Base-by-base conservation (phyloP, 2,329 filamentous ascomycete genomes). In the Ophidiomyces ophidiicola region DNA sequence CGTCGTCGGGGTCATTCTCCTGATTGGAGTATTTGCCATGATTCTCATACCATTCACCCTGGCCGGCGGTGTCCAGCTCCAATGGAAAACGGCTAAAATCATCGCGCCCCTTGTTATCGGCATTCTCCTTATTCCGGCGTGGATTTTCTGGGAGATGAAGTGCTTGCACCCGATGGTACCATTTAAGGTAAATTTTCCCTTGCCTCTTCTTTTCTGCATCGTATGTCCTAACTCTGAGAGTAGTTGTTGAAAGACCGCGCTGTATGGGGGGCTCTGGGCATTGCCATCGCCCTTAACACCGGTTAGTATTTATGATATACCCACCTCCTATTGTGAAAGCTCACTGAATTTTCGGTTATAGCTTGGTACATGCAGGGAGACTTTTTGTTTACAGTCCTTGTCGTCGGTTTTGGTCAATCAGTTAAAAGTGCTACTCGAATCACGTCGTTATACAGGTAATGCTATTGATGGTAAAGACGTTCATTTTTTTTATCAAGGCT, bases 231-330 rank as follows among this genome's bases (percentile, higher is more conserved):
- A 49, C 46, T 8, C 6, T 30, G 5, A 28, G 3, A 10, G 8
- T 23, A 60, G 40, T 61, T 77, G 1, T 64, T 80, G 50, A 74
- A 71, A 55, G 74, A 80, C 50, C 73, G 77, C 15, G 67, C 66
- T n/a, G 68, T 80, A 18, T 80, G 76, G 73, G 74, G 66, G 4
- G 68, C 76, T 3, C 56, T 80, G 20, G 73, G 71, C 2, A 76
- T 81, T 30, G 74, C 68, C 6, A 44, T 65, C 32, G 57, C 71
- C 49, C 62, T 75, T 50, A 74, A 72, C 59, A 72, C 71, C 50
- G 56, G 69, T 12, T 18, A 44, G 38, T 36, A 18, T 24, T 3
- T 4, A 18, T n/a, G 6, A 8, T 11, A 4, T 18, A 7, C n/a
- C 30, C 30, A 3, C 17, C 7, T 1, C 12, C 18, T 33, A 6